Evolutionary conservation across 495 filamentous ascomycete species (phyloP), one percentile per base, ranked within the genome.

Genomic region (Penicillium coprophilum): DNA sequence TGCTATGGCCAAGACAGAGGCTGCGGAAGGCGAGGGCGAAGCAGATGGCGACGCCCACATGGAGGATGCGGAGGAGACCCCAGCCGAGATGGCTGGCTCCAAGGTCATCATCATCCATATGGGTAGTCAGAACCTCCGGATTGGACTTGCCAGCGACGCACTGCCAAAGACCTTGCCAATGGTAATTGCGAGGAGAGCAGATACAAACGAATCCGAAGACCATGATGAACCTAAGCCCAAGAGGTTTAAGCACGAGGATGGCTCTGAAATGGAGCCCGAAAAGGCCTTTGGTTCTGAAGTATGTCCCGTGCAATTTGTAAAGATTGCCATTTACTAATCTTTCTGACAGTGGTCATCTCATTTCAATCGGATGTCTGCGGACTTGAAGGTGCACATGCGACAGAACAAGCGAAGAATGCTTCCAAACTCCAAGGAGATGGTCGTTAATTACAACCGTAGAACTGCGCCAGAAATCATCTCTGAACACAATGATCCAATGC

Each of bases 81-180:
- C 82, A 8, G 78, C 84, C 44, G 83, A 88, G 56, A 71, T 80
- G n/a, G 71, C 83, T 55, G 90, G 91, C 36, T 93, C 92, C 10
- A 97, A 95, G 69, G 87, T 96, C 51, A 92, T 98, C 66, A 88
- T 97, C 32, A 90, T 98, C 53, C 94, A 98, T 68, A 82, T 93
- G n/a, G 94, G 94, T n/a, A 96, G 92, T 66, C 94, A 98, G 74
- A 97, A 97, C 56, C 71, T 97, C 51, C 81, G 94, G 31, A 91
- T 98, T 58, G 94, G 94, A 0, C 80, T 97, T 46, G 90, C 93
- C 6, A 97, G 89, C 65, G 94, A 98, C 77, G 94, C 92, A 20
- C 72, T 98, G 31, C 94, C 94, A 0, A 96, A 92, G 72, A 93
- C 89, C 2, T 80, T 97, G 28, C 95, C 95, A 5, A 97, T 96